phyloP scores from a whole-genome alignment of 805 yeast species.

The Pichia paraexigua region DNA sequence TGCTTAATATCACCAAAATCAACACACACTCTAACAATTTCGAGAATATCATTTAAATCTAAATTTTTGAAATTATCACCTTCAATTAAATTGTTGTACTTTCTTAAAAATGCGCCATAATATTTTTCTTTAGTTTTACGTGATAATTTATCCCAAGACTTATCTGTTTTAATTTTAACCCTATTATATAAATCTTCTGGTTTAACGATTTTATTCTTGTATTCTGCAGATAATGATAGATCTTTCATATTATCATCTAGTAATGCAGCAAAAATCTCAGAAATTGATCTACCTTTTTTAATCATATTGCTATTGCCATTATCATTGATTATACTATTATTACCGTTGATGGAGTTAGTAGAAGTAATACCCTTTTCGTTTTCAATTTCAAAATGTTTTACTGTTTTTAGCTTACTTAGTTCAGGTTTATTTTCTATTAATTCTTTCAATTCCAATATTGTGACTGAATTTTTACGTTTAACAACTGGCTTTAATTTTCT shows the following conservation, averaged over 20 bases:
- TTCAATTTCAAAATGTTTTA: neutral
- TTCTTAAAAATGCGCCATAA: conserved; percentile 25
- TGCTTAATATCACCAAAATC: conserved; percentile 20
- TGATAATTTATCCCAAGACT: conserved; percentile 20
- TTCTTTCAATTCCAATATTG: conserved; percentile 9
- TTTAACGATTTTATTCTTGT: conserved; percentile 18
- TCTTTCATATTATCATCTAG: conserved; percentile 23
- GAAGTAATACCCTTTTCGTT: neutral
- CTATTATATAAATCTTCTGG: conserved; percentile 23
- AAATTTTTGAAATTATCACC: conserved; percentile 10
- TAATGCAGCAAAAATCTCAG: conserved; percentile 22
- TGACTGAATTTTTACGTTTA: conserved; percentile 5
- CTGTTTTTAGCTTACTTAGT: conserved; percentile 1
- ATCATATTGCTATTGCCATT: neutral
- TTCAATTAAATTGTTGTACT: conserved; percentile 19
- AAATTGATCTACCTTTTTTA: conserved; percentile 12
- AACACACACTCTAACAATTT: conserved; percentile 20
- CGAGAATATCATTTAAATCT: conserved; percentile 15
- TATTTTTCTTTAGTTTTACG: conserved; percentile 18
- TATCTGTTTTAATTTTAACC: conserved; percentile 16
- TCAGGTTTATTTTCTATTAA: conserved; percentile 11
- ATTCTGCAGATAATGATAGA: conserved; percentile 23
- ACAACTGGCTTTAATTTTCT: conserved; percentile 8
- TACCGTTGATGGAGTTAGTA: neutral
- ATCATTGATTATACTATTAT: neutral